phyloP scores from a whole-genome alignment of 371 early-diverging fungal species.

The Mortierella sp. region DNA sequence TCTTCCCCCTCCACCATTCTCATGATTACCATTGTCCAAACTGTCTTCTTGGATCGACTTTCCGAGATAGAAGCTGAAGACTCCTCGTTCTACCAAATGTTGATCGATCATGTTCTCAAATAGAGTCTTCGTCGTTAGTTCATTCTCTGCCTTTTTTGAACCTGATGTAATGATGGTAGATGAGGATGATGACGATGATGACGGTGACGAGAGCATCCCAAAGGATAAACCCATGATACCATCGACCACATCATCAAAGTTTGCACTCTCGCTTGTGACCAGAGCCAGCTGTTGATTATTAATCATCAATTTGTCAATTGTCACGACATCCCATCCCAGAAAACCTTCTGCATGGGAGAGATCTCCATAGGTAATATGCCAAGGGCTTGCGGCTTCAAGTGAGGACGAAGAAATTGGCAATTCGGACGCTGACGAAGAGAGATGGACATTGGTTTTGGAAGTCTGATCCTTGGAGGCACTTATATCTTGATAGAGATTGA shows the following conservation, averaged over 20 bases:
- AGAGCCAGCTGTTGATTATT: conserved; percentile 62
- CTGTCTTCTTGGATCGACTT: conserved; percentile 9
- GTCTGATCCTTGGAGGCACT: not conserved
- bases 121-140: conserved; percentile 21
- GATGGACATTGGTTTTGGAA: too few species aligned
- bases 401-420: not conserved
- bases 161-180: not conserved
- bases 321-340: conserved; percentile 62
- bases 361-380: conserved; percentile 65
- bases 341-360: conserved; percentile 66
- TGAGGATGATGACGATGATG: not conserved
- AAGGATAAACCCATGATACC: conserved; percentile 60
- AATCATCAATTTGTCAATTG: conserved; percentile 41
- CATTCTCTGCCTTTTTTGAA: conserved; percentile 9
- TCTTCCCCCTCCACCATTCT: too few species aligned
- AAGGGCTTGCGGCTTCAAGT: not conserved
- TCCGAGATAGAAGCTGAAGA: conserved; percentile 57
- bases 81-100: conserved; percentile 44
- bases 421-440: too few species aligned
- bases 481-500: conserved; percentile 11
- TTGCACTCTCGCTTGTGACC: conserved; percentile 59
- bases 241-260: conserved; percentile 60
- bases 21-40: too few species aligned
- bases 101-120: conserved; percentile 36
- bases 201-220: conserved; percentile 37